phyloP scores from a whole-genome alignment of 306 rosid genomes.

The Sicyos baderoa region DNA sequence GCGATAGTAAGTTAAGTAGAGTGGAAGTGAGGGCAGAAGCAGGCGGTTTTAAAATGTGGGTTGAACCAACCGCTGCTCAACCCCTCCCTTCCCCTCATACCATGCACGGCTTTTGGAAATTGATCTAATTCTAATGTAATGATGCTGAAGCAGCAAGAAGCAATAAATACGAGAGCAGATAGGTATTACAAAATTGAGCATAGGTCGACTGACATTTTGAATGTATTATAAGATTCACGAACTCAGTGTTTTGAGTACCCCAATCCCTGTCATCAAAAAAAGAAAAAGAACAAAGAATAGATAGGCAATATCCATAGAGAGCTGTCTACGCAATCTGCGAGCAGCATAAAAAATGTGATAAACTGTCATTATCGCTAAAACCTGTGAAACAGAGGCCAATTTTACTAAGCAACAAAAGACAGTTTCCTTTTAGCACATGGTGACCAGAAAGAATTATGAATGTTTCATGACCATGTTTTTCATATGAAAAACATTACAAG shows the following conservation, averaged over 20 bases:
- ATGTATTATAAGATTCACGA: no score
- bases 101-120: neutral
- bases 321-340: conserved; percentile 10
- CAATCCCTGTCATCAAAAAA: no score
- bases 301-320: conserved; percentile 14
- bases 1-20: no score
- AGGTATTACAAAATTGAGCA: neutral
- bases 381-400: conserved; percentile 21
- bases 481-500: conserved; percentile 31
- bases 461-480: conserved; percentile 59
- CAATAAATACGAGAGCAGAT: conserved; percentile 9
- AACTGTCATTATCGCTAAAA: conserved; percentile 35
- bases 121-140: neutral
- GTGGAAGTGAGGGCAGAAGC: no score
- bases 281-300: neutral
- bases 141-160: neutral
- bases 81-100: no score
- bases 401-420: conserved; percentile 24
- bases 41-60: no score
- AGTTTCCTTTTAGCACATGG: conserved; percentile 19
- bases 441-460: conserved; percentile 21
- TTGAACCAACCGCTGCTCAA: no score
- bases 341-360: conserved; percentile 24
- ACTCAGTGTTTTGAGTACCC: no score
- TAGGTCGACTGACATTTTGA: no score